Evolutionary conservation across 352 stramenopile species (phyloP).

Genomic region (Phytophthora pini): DNA sequence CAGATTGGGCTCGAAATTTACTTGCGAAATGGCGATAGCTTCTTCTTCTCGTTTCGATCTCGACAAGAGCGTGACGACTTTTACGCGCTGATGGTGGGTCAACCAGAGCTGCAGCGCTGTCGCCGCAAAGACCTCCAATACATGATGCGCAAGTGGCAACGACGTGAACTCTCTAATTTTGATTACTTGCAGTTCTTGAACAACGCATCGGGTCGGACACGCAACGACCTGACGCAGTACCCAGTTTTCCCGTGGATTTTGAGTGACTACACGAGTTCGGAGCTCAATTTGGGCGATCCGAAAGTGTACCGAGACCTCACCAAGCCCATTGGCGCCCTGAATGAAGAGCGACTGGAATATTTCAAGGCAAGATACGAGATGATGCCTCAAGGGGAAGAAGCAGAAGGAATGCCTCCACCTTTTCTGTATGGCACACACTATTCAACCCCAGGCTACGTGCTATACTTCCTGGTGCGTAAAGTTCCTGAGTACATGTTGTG

Average conservation of each 20-base stretch:
- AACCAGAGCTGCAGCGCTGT: conserved; percentile 58
- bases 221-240: conserved; percentile 94
- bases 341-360: conserved; percentile 84
- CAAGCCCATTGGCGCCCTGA: conserved; percentile 95
- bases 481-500: conserved; percentile 96
- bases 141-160: conserved; percentile 80
- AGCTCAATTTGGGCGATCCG: conserved; percentile 82
- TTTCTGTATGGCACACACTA: conserved; percentile 98
- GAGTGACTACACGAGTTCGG: conserved; percentile 81
- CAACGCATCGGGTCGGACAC: conserved; percentile 76
- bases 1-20: conserved; percentile 91
- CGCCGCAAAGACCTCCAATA: conserved; percentile 52
- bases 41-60: conserved; percentile 86
- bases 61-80: conserved; percentile 75
- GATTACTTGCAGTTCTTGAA: conserved; percentile 91
- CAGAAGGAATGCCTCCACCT: conserved; percentile 85
- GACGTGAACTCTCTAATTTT: conserved; percentile 93
- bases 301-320: conserved; percentile 91
- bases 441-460: conserved; percentile 94
- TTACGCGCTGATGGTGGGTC: conserved; percentile 67
- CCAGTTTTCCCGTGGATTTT: conserved; percentile 97
- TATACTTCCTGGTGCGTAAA: conserved; percentile 98
- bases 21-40: conserved; percentile 66
- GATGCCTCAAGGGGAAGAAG: conserved; percentile 89
- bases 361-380: conserved; percentile 90